Base-by-base conservation (phyloP, 192 early-diverging fungal species). In the Backusella westeae region DNA sequence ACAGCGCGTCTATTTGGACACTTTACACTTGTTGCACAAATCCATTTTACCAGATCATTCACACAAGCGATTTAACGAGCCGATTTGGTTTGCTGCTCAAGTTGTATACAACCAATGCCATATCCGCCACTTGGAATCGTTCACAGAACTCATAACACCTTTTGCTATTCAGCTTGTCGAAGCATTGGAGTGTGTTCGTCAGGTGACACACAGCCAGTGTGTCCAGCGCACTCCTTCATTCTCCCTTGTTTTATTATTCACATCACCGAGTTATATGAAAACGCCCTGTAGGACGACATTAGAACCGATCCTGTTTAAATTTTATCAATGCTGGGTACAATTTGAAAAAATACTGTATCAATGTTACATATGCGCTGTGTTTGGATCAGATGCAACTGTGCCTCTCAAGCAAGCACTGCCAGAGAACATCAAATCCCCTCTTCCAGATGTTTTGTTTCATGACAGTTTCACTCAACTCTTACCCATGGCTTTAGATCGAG, bases 31-130 rank as follows among this genome's bases (percentile, higher is more conserved):
- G 34, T 73, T 73, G 34, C 49, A 73, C 34, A 70, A 70, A 10
- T 23, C 23, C 12, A 29, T 70, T 42, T 23, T 70, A 26, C 69
- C 69, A 42, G 23, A 70, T 17, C 21, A 70, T 14, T 14, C 21
- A 26, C 69, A 70, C 12, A 38, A 38, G 23, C 34, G 69, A 70
- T 42, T 70, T 15, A 70, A 70, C 36, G 71, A 73, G 36, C 42
- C 71, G 10, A 56, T 73, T 23, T 73, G 42, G 71, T 73, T 73
- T 56, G 71, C 69, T 70, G 69, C 69, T 42, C 69, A 70, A 42
- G 69, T 70, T 26, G 2, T 70, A 26, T 26, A 70, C 39, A 21
- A 42, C 5, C 34, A 70, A 5, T 70, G 52, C 17, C 71, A 56
- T 15, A 73, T 73, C 21, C 71, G 71, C 21, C 71, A 73, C 35